Evolutionary conservation across 2,329 filamentous ascomycete species (phyloP), one percentile per base, ranked within the genome.

Genomic region (Hymenoscyphus occultus): DNA sequence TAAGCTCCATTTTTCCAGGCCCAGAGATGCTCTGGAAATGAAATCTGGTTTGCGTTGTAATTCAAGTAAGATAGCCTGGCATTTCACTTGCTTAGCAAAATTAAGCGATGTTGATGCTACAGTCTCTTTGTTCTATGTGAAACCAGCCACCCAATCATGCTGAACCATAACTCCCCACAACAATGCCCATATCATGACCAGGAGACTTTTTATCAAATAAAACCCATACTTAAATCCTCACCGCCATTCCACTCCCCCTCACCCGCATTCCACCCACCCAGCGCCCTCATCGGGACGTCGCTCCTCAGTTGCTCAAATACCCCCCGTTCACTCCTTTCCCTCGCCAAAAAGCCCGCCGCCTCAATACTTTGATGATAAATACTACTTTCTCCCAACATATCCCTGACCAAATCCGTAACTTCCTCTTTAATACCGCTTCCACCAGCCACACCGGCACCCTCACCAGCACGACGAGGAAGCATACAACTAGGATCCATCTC

Each of bases 341-440:
- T 57, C 5, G 35, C 56, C 56, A 57, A 32, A 14, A 35, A 32
- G 7, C 28, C 32, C 13, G 56, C 32, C 10, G 56, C 56, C 13
- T 57, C 56, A 39, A 57, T 57, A 19, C 56, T 57, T 10, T n/a
- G 28, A 39, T 39, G 28, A 57, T 57, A 57, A 16, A 57, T 39
- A 39, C 56, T 57, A 19, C 56, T 57, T 19, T 57, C 56, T 28
- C 56, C 56, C 31, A 57, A 57, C 56, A 57, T 57, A n/a, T 57
- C 56, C 5, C 56, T 32, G 3, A 57, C 56, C n/a, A 57, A 13
- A 28, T 57, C 32, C 32, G 28, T 16, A 9, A 57, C 14, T n/a
- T 32, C 28, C 13, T 32, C 32, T 16, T 57, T 57, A 13, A 57
- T 31, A 2, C 32, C 28, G 19, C 13, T 54, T 22, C 22, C 22